A percentile compares a stretch with the other conserved stretches of the same genome.
Evolutionary conservation across 1,139 yeast genomes (phyloP).

Genomic region (Blastobotrys ciferrii): DNA sequence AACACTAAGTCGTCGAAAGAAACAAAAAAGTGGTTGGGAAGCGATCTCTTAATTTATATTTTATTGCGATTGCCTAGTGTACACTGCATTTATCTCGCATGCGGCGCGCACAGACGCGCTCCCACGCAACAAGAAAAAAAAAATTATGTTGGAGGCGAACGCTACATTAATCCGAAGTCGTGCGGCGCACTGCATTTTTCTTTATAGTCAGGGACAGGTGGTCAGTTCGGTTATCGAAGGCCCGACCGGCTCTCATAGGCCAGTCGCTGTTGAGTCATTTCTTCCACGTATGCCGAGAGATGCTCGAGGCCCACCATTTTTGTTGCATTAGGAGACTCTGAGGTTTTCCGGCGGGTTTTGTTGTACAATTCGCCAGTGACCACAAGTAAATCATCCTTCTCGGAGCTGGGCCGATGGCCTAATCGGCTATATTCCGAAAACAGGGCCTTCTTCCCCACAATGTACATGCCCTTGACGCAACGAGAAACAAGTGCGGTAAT

Average conservation of each 20-base stretch:
- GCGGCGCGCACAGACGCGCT: background rate
- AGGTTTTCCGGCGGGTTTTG: conserved; percentile 11
- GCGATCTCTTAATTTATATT: background rate
- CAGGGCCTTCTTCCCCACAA: conserved; percentile 33
- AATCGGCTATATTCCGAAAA: conserved; percentile 15
- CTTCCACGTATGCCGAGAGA: conserved; percentile 39
- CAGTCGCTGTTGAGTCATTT: conserved; percentile 35
- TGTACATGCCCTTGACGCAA: conserved; percentile 33
- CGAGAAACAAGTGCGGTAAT: conserved; percentile 1
- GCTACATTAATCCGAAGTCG: background rate
- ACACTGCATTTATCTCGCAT: too few relatives aligned
- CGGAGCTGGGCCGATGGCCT: background rate
- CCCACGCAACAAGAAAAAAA: background rate
- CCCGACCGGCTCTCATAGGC: conserved; percentile 18
- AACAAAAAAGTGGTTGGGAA: background rate
- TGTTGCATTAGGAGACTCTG: conserved; percentile 20
- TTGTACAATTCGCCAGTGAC: conserved; percentile 39
- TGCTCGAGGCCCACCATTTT: conserved; percentile 39
- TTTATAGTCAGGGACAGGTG: background rate
- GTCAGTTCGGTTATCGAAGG: background rate
- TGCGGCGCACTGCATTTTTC: background rate
- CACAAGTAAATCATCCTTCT: conserved; percentile 31
- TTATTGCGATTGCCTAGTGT: background rate
- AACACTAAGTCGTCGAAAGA: background rate
- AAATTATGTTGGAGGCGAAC: too few relatives aligned